Base-by-base conservation (phyloP, 768 basidiomycete species). In the Hygrocybe punicea region DNA sequence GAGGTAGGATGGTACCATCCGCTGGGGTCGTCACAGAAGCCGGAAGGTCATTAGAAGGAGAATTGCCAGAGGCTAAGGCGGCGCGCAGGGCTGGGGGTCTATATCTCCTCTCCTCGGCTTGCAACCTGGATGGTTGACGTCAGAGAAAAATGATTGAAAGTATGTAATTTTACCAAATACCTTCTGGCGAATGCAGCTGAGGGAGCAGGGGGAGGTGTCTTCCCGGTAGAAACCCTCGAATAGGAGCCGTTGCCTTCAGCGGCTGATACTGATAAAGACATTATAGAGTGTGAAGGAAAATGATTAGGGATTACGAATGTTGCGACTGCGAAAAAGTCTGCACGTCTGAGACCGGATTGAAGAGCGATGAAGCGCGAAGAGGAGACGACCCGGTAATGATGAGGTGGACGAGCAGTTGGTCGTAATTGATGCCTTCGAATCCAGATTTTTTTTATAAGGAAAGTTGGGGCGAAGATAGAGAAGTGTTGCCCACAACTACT, bases 211-310 rank as follows among this genome's bases (percentile, higher is more conserved):
- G 91, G 91, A 59, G 91, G 91, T 2, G 91, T 93, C 76, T 93
- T 93, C 60, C 91, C 91, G 68, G 89, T 87, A 58, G 79, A 79
- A 70, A 82, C 84, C 80, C 89, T 86, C 65, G 86, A 81, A 83
- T 87, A 91, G 76, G 88, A 81, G 78, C 80, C 79, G 77, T 81
- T 84, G 81, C 82, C 87, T 84, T 91, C 88, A 71, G 82, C 80
- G 72, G 89, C 83, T 72, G 90, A 90, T 82, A 92, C 84, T 71
- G 90, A 90, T 82, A 92, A 85, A 79, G 91, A 91, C 91, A 93
- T 93, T 89, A 87, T 87, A 88, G 76, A 74, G 69, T 79, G 75
- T 73, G 76, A 77, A 73, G 77, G 76, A 73, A 73, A 82, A 81
- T 73, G 83, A 90, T 90, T 91, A 91, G 80, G 82, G 82, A 92